These are phyloP conservation scores for Sclerotinia glacialis DNA, from an alignment of 2,329 filamentous ascomycete genomes.

Conservation along the genomic window DNA sequence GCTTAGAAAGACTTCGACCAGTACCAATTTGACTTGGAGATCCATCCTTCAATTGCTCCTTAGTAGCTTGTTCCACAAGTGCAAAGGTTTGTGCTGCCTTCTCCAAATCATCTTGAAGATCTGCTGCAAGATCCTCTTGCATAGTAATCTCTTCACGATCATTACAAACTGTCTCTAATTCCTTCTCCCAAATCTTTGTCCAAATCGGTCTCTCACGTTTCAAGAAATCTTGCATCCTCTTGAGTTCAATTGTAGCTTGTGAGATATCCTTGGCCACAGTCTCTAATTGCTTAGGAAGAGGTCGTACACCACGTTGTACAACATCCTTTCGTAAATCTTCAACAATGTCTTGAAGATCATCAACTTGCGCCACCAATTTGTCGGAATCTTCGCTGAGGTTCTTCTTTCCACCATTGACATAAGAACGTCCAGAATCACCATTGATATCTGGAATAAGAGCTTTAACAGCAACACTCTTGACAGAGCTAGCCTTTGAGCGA, in stretches of 20 bases:
- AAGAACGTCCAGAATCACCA: conserved; percentile 76
- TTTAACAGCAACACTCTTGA: conserved; percentile 73
- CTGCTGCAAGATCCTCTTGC: conserved; percentile 91
- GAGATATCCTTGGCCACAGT: conserved; percentile 84
- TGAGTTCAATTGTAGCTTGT: conserved; percentile 76
- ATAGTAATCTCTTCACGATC: conserved; percentile 92
- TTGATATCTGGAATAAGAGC: conserved; percentile 68
- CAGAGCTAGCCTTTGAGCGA: conserved; percentile 73
- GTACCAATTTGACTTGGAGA: conserved; percentile 51
- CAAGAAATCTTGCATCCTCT: conserved; percentile 91
- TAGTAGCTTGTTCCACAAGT: conserved; percentile 95
- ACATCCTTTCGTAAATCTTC: conserved; percentile 98
- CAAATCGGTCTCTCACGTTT: conserved; percentile 90
- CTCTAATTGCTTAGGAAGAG: conserved; percentile 86
- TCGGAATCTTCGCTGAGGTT: conserved; percentile 84
- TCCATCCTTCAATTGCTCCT: conserved; percentile 84
- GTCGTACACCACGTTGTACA: conserved; percentile 85
- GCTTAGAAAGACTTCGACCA: conserved; percentile 55
- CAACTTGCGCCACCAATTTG: conserved; percentile 83
- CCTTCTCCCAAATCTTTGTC: conserved; percentile 99
- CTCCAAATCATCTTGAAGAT: conserved; percentile 90
- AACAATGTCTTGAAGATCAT: conserved; percentile 94
- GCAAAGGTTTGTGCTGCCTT: conserved; percentile 92
- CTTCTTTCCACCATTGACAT: conserved; percentile 85
- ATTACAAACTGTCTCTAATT: conserved; percentile 92